phyloP scores from a whole-genome alignment of 2,329 filamentous ascomycete genomes.

The Exophiala bonariae region DNA sequence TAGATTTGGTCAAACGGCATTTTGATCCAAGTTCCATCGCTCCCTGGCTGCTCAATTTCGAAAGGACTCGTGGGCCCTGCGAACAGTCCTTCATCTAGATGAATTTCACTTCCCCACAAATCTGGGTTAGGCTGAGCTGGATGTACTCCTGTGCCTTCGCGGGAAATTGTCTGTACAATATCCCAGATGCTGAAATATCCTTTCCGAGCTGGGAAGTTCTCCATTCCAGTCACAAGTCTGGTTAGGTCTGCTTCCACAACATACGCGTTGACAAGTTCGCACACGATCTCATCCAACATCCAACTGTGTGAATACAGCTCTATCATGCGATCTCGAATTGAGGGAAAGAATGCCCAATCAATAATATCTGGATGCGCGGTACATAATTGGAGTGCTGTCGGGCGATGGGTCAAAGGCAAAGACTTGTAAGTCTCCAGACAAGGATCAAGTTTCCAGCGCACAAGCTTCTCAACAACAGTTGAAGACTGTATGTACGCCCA shows the following conservation, averaged over 20 bases:
- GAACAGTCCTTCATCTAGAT: conserved; percentile 3
- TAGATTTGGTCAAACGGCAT: conserved; percentile 7
- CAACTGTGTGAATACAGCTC: conserved; percentile 8
- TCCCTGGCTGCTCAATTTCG: background rate
- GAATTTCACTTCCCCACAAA: background rate
- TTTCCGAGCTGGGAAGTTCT: background rate
- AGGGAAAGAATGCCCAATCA: conserved; percentile 10
- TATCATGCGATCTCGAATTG: conserved; percentile 5
- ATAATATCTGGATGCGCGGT: conserved; percentile 3
- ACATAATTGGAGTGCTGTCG: conserved; percentile 6
- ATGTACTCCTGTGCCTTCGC: background rate
- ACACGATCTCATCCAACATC: conserved; percentile 5
- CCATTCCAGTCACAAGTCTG: conserved; percentile 2
- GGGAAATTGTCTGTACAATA: conserved; percentile 8
- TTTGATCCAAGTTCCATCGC: conserved; percentile 2
- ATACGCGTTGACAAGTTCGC: conserved; percentile 3
- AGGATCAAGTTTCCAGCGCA: conserved; percentile 4
- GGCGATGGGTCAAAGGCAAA: background rate
- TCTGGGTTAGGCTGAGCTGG: background rate
- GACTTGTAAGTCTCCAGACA: conserved; percentile 5
- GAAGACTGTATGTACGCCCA: conserved; percentile 7
- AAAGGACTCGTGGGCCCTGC: conserved; percentile 2
- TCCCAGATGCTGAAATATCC: conserved; percentile 11
- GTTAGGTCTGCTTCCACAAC: conserved; percentile 7
- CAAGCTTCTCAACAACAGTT: conserved; percentile 2